A percentile compares a stretch with the other conserved stretches of the same genome.
Evolutionary conservation across 2,329 filamentous ascomycete species (phyloP).

Genomic region (Fusarium graminum): DNA sequence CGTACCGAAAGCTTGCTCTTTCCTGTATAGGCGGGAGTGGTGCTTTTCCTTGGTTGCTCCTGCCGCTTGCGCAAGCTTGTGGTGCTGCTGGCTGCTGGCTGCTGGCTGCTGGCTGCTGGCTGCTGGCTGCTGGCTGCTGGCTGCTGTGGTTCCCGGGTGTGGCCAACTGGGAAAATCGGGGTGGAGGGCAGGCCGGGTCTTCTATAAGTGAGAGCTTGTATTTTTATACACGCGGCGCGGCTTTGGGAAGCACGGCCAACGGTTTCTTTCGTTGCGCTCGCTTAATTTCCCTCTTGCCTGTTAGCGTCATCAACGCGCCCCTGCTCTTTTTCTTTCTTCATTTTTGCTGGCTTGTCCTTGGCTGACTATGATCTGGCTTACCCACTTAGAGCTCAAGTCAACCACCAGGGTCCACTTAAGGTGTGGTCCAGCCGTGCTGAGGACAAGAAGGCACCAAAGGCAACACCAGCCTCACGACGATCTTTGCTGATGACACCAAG

Average conservation of each 20-base stretch:
- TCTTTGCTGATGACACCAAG: slow-evolving; percentile 18
- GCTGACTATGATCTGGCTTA: slow-evolving; percentile 35
- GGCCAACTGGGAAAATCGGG: slow-evolving; percentile 55
- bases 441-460: slow-evolving; percentile 9
- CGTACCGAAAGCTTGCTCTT: slow-evolving; percentile 35
- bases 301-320: slow-evolving; percentile 50
- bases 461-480: slow-evolving; percentile 43
- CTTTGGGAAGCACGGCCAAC: slow-evolving; percentile 51
- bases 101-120: slow-evolving; percentile 17
- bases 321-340: slow-evolving; percentile 37
- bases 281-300: slow-evolving; percentile 56
- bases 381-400: slow-evolving; percentile 36
- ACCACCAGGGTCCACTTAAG: slow-evolving; percentile 31
- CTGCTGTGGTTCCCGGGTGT: slow-evolving; percentile 44
- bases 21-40: slow-evolving; percentile 32
- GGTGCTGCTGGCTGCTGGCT: slow-evolving; percentile 6
- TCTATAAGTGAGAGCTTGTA: slow-evolving; percentile 61
- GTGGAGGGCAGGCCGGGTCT: slow-evolving; percentile 60
- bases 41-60: slow-evolving; percentile 45
- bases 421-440: slow-evolving; percentile 29
- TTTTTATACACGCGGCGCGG: slow-evolving; percentile 60
- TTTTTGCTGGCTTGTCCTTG: slow-evolving; percentile 38
- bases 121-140: slow-evolving; percentile 33
- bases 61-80: slow-evolving; percentile 40
- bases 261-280: slow-evolving; percentile 53